These are phyloP conservation scores for Pseudogymnoascus sp. DNA, from an alignment of 2,329 filamentous ascomycete genomes.

Conservation along the genomic window DNA sequence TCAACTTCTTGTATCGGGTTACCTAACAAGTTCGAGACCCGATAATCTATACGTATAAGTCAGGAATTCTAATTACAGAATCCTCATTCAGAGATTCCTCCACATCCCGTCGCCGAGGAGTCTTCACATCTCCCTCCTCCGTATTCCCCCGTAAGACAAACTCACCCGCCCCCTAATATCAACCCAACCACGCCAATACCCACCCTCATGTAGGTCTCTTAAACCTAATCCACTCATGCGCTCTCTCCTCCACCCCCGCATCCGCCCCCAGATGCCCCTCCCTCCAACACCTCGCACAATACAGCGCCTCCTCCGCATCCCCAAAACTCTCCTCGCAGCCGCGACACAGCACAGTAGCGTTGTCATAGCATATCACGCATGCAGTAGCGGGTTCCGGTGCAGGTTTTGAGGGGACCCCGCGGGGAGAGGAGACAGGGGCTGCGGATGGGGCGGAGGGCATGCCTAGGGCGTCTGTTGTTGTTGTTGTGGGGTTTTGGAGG, in stretches of 20 bases:
- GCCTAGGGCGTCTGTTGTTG: conserved; percentile 18
- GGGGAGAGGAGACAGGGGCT: conserved; percentile 17
- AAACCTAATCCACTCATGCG: conserved; percentile 52
- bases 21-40: neutral
- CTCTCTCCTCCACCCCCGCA: conserved; percentile 62
- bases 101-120: neutral
- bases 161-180: neutral
- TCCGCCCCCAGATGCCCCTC: conserved; percentile 67
- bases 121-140: neutral
- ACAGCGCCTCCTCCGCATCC: conserved; percentile 43
- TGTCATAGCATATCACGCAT: conserved; percentile 77
- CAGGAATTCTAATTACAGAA: neutral
- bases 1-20: neutral
- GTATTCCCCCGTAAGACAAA: neutral
- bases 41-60: neutral
- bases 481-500: conserved; percentile 16
- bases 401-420: conserved; percentile 25
- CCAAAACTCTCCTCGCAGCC: conserved; percentile 55
- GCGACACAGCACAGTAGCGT: conserved; percentile 63
- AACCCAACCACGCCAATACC: neutral
- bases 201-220: neutral
- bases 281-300: conserved; percentile 71
- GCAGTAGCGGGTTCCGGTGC: conserved; percentile 65
- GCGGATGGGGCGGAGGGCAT: conserved; percentile 26
- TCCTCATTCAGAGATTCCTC: neutral